A percentile compares a stretch with the other conserved stretches of the same genome.
Evolutionary conservation across 306 rosid genomes (phyloP).

Genomic region (Cicer bijugum): DNA sequence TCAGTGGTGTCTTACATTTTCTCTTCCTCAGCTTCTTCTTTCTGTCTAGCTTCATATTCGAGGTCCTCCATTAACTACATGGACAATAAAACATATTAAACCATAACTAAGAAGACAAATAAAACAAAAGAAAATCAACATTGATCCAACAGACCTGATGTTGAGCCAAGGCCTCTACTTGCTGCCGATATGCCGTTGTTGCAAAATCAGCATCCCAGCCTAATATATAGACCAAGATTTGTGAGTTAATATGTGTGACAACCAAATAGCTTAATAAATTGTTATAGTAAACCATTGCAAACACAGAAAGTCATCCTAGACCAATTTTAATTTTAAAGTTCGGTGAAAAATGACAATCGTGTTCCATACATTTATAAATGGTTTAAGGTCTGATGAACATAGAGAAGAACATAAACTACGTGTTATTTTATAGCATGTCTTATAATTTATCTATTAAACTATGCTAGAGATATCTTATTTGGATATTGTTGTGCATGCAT

Average conservation of each 20-base stretch:
- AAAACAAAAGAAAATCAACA: constrained; percentile 17
- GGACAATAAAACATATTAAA: constrained; percentile 39
- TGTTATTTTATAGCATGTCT: constrained; percentile 7
- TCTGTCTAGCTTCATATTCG: constrained; percentile 81
- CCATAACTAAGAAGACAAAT: constrained; percentile 11
- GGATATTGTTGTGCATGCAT: constrained; percentile 14
- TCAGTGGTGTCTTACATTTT: constrained; percentile 63
- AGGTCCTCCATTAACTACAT: constrained; percentile 91
- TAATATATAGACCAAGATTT: constrained; percentile 44
- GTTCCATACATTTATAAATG: neutral
- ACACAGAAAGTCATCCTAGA: constrained; percentile 9
- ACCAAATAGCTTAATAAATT: constrained; percentile 16
- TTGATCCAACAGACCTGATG: constrained; percentile 69
- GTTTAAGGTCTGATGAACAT: constrained; percentile 12
- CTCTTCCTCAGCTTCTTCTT: constrained; percentile 79
- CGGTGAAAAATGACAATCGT: constrained; percentile 1
- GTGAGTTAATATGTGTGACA: constrained; percentile 31
- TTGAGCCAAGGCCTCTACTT: constrained; percentile 94
- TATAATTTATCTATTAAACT: constrained; percentile 21
- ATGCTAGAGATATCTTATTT: constrained; percentile 10
- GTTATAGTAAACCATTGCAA: constrained; percentile 23
- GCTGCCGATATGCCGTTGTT: constrained; percentile 95
- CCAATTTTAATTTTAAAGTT: constrained; percentile 11
- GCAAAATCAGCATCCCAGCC: constrained; percentile 99
- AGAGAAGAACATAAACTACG: constrained; percentile 23